Percentiles rank a stretch among this genome's conserved stretches.
phyloP scores from a whole-genome alignment of 2,329 filamentous ascomycete genomes.

The Chaetoscypha palmicola region DNA sequence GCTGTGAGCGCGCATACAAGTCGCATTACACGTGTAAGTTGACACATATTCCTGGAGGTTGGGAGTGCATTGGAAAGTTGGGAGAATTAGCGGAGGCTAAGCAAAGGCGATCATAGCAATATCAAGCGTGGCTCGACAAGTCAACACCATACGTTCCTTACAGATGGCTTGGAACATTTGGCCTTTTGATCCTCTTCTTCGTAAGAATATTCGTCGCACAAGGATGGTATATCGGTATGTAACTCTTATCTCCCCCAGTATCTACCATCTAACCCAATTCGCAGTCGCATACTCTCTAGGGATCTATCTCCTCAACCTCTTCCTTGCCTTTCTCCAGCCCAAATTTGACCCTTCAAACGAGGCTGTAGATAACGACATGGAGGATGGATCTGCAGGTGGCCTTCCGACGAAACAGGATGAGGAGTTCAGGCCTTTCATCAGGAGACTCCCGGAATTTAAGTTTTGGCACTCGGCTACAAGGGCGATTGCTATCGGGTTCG shows the following conservation, averaged over 20 bases:
- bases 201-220: conserved; percentile 84
- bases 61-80: too few species aligned
- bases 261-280: background rate
- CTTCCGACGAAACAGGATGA: conserved; percentile 94
- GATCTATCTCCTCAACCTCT: conserved; percentile 98
- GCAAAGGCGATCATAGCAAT: conserved; percentile 54
- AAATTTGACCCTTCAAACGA: conserved; percentile 98
- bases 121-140: conserved; percentile 89
- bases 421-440: conserved; percentile 96
- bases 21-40: conserved; percentile 61
- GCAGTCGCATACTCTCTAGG: conserved; percentile 93
- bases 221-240: conserved; percentile 95
- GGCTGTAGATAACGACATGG: conserved; percentile 84
- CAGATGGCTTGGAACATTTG: conserved; percentile 80
- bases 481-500: conserved; percentile 73
- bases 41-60: background rate
- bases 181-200: conserved; percentile 73
- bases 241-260: conserved; percentile 7
- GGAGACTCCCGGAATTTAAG: conserved; percentile 96
- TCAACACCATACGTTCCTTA: conserved; percentile 85
- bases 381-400: conserved; percentile 75
- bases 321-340: conserved; percentile 95
- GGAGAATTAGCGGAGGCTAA: conserved; percentile 11
- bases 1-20: conserved; percentile 82
- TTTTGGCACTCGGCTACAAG: conserved; percentile 97